Conservation (phyloP, 1,139 yeast genomes). For the Geotrichum phurueaensis region DNA sequence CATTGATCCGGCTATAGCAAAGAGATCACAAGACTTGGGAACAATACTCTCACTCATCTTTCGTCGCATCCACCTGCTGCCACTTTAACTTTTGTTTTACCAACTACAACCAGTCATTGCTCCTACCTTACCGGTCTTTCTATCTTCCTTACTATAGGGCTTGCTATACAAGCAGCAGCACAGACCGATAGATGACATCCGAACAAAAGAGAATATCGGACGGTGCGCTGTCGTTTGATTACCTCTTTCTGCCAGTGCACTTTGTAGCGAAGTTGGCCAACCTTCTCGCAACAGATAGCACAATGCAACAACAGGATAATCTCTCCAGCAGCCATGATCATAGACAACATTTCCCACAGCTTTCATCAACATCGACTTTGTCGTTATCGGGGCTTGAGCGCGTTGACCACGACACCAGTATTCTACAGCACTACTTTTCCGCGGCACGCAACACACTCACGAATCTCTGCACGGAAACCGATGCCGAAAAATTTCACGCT, state of each 20-base stretch:
- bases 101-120: not conserved
- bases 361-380: not conserved
- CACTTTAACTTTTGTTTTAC: not conserved
- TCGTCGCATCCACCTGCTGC: not conserved
- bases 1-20: too few species aligned
- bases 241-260: not conserved
- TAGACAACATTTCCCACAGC: too few species aligned
- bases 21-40: not conserved
- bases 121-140: not conserved
- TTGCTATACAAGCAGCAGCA: not conserved
- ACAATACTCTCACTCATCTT: not conserved
- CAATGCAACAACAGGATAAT: not conserved
- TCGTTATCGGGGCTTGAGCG: not conserved
- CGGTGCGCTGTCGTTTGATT: not conserved
- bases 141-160: not conserved
- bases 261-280: not conserved
- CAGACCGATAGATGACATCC: not conserved
- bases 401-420: conserved; percentile 14
- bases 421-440: conserved; percentile 23
- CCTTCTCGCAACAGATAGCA: not conserved
- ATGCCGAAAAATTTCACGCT: conserved; percentile 46
- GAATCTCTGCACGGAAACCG: conserved; percentile 25
- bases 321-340: not conserved
- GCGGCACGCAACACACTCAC: conserved; percentile 22
- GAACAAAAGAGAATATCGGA: not conserved